A percentile compares a stretch with the other conserved stretches of the same genome.
These are phyloP conservation scores for Beauveria medogensis DNA, from an alignment of 2,329 filamentous ascomycete genomes.

Conservation along the genomic window DNA sequence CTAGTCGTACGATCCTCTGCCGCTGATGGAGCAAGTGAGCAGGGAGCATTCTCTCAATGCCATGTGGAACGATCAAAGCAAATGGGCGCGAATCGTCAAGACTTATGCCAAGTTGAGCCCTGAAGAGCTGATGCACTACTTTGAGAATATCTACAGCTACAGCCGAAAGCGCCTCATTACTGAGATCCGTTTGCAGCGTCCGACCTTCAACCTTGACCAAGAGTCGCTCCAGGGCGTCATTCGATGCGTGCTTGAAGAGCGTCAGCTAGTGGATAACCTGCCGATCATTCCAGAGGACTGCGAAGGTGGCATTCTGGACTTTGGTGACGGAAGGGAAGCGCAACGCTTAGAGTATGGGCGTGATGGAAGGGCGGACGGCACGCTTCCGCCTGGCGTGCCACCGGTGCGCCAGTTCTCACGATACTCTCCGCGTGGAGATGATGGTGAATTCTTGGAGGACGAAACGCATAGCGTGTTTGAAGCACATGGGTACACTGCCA, in stretches of 20 bases:
- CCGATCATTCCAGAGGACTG: conserved; percentile 26
- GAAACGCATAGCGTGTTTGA: conserved; percentile 12
- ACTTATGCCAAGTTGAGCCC: conserved; percentile 44
- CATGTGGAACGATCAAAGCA: conserved; percentile 29
- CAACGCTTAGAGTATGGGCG: conserved; percentile 21
- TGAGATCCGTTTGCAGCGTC: conserved; percentile 31
- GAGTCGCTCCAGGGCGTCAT: conserved; percentile 35
- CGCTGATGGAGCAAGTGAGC: conserved; percentile 18
- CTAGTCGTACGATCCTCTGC: conserved; percentile 14
- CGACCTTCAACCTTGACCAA: conserved; percentile 36
- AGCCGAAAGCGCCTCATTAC: conserved; percentile 36
- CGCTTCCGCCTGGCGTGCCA: conserved; percentile 23
- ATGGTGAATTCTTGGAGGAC: conserved; percentile 28
- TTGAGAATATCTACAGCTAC: conserved; percentile 38
- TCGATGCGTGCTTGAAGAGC: conserved; percentile 30
- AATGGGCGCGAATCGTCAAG: conserved; percentile 32
- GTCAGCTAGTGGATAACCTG: conserved; percentile 24
- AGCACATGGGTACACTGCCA: not conserved
- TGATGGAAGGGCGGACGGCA: conserved; percentile 32
- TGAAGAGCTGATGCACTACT: conserved; percentile 39
- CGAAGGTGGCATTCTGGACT: conserved; percentile 33
- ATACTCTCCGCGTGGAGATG: conserved; percentile 33
- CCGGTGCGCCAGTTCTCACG: conserved; percentile 24
- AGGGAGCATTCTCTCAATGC: conserved; percentile 24
- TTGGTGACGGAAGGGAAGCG: conserved; percentile 29